phyloP scores from a whole-genome alignment of 2,329 filamentous ascomycete species.

The Penicillium sp. region DNA sequence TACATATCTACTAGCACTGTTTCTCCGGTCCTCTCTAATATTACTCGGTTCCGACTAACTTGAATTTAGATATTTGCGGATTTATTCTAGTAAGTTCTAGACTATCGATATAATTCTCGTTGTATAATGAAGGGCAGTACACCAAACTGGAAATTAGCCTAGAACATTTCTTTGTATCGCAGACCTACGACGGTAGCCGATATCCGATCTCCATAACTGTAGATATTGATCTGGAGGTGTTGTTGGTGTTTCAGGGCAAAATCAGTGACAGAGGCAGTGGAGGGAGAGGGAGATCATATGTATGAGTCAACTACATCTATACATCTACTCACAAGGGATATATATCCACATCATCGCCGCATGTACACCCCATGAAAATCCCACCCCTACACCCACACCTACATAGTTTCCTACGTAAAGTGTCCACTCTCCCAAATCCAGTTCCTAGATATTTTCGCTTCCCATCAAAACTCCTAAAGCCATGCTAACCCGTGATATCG shows the following conservation, averaged over 20 bases:
- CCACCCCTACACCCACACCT: neutral
- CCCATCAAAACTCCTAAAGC: conserved; percentile 8
- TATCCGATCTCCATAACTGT: neutral
- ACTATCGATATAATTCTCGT: too few relatives aligned
- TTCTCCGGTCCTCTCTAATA: neutral
- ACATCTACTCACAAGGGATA: neutral
- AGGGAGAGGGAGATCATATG: neutral
- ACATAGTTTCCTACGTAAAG: neutral
- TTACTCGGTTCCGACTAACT: neutral
- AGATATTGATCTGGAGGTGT: too few relatives aligned
- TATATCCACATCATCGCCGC: neutral
- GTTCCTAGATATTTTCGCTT: conserved; percentile 3
- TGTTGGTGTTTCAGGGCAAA: neutral
- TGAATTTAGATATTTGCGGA: neutral
- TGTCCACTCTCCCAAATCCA: conserved; percentile 1
- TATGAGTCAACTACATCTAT: neutral
- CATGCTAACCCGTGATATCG: conserved; percentile 11
- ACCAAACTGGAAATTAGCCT: neutral
- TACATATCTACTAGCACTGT: too few relatives aligned
- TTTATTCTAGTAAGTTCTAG: neutral
- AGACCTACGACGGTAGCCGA: neutral
- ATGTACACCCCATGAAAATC: neutral
- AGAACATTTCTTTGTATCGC: neutral
- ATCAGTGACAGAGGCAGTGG: neutral
- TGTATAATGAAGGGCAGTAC: neutral